Evolutionary conservation across 257 asterid genomes (phyloP), one percentile per base, ranked within the genome.

Genomic region (Dorcoceras hygrometricum): DNA sequence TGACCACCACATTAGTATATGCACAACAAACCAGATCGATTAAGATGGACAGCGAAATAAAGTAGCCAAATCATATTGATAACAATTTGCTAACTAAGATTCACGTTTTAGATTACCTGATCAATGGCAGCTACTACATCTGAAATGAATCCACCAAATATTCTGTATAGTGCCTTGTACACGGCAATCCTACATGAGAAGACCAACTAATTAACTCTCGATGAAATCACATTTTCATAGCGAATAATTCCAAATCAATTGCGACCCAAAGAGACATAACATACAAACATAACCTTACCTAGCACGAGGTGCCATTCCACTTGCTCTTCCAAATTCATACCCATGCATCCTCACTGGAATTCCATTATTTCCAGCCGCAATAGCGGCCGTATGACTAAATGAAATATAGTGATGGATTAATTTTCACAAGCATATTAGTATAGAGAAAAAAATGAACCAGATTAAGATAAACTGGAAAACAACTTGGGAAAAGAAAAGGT

Each of bases 251-350:
- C 5, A 50, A 23, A 31, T 43, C 62, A 32, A 62, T 53, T 23
- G 46, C 8, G 7, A n/a, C 59, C 20, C 11, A 22, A 57, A 61
- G 57, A 29, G 28, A 23, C 9, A 19, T 11, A 23, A 58, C 26
- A 63, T 59, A 24, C 71, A 53, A 69, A 59, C n/a, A 61, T 46
- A 43, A 69, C 3, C 73, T 69, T 71, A 87, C 99, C 99, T 88
- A 29, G 99, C 99, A 65, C 99, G 98, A 26, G 99, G 99, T 66
- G 99, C 99, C 99, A 94, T 94, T 70, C 99, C 99, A 84, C 99
- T 94, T 59, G 99, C 99, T 84, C 84, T 76, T 77, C 99, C 99
- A 54, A 90, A 90, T 83, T 90, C 99, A 78, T 70, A 87, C 66
- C 99, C 99, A 67, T 88, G 85, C 96, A 94, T 79, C 69, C 93